Evolutionary conservation across 345 rosid genomes (phyloP), one percentile per base, ranked within the genome.

Genomic region (Salix koriyanagi): DNA sequence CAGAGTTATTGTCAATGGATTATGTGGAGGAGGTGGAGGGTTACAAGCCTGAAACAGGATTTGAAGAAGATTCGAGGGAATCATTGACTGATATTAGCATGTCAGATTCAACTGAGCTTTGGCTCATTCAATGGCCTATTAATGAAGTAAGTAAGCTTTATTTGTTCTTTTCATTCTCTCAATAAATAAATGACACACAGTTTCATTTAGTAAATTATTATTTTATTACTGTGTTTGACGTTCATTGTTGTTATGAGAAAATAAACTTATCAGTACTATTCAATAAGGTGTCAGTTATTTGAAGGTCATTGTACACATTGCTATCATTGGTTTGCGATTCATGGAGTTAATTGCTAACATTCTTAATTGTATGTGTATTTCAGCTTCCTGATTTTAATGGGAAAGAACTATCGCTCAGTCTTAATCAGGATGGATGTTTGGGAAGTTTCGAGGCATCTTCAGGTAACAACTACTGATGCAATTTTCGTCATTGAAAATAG

Each of bases 71-170:
- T 60, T 28, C 75, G 11, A 75, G 75, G 67, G 86, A 85, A 7
- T 80, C 87, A 5, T 88, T 92, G 5, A 28, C 70, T 14, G 89
- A 92, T 76, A 60, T 85, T 61, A 77, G 72, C 7, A 12, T 70
- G 72, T 74, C 79, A 0, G 86, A 72, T 10, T 79, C 90, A 6
- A 80, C 87, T 3, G 97, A 94, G 86, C 89, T 93, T 70, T 91
- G 95, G 94, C 92, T 95, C 82, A 84, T 95, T 60, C 97, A 91
- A 44, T 91, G 90, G 90, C 97, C 97, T 76, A 61, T 71, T 65
- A 80, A 84, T 67, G 89, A 84, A 67, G 97, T 91, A 83, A 67
- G 74, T 18, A 4, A 46, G 50, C 50, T 13, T 79, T 69, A 48
- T 30, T 7, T 41, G 28, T 26, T 41, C 12, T 71, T 13, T 39